Evolutionary conservation across 177 flowering plant genomes (phyloP), one percentile per base, ranked within the genome.

Genomic region (Viscum album): DNA sequence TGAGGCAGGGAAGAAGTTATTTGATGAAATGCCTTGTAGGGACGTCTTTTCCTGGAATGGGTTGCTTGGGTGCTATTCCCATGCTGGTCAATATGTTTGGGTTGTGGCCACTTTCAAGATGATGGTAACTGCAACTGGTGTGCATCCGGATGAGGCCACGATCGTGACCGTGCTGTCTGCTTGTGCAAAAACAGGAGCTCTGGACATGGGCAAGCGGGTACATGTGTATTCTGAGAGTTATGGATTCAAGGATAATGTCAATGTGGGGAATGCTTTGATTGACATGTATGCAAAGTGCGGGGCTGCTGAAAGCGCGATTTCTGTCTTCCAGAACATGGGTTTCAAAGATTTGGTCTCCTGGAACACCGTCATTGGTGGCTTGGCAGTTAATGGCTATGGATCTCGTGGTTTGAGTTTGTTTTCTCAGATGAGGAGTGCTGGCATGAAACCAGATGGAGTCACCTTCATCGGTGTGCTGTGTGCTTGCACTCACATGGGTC

Each of bases 281-380:
- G 92, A 90, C 74, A 84, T 92, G 93, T 92, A 90, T 75, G 83
- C 96, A 24, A 90, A 86, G 78, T 90, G 96, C 72, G 96, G 98
- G 32, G 56, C 75, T 34, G 77, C 89, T 34, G 86, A 84, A 34
- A 74, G 60, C 64, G 85, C 96, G 3, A 26, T 84, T 26, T 64
- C 66, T n/a, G 84, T 86, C 66, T 92, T 92, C 71, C 64, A 75
- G 12, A 67, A 71, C 59, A 81, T 92, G 88, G 34, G 41, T 13
- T 65, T 29, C n/a, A 90, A 81, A 72, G 92, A 90, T 77, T 47
- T 89, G 73, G 78, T 89, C 24, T 83, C 86, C 2, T 92, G 97
- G 97, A 90, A 92, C 69, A 68, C 88, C 24, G 72, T 92, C 0
- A 87, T 92, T 43, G 68, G 79, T 60, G 88, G 88, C 56, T 78